Percentiles rank a stretch among this genome's conserved stretches.
Conservation (phyloP, 192 early-diverging fungal genomes). For the Mortierella alpina region DNA sequence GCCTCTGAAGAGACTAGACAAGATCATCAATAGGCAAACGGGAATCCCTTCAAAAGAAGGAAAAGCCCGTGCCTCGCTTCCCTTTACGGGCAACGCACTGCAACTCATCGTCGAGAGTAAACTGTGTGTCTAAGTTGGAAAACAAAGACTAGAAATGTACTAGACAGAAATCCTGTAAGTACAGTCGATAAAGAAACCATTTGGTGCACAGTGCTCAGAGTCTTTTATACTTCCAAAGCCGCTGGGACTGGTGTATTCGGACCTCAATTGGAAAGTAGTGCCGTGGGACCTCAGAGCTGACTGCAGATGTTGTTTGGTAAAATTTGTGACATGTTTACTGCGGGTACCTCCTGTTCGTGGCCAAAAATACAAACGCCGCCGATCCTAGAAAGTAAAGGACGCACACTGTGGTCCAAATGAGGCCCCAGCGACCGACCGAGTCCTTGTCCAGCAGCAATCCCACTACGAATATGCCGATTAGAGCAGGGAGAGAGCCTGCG, state of each 20-base stretch:
- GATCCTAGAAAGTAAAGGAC: conserved; percentile 37
- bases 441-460: conserved; percentile 36
- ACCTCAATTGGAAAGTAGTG: background rate
- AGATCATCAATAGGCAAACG: conserved; percentile 53
- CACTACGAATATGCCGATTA: conserved; percentile 42
- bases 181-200: conserved; percentile 43
- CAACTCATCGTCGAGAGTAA: conserved; percentile 58
- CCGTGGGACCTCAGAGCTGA: background rate
- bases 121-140: conserved; percentile 58
- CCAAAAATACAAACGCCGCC: conserved; percentile 23
- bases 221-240: conserved; percentile 9
- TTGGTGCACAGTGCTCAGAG: background rate
- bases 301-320: no score
- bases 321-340: no score
- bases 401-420: conserved; percentile 41
- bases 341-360: conserved; percentile 15
- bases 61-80: conserved; percentile 45
- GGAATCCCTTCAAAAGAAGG: conserved; percentile 13
- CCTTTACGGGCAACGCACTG: conserved; percentile 56
- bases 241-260: conserved; percentile 5
- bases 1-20: conserved; percentile 32
- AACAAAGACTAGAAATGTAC: conserved; percentile 56
- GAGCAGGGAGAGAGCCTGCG: conserved; percentile 43
- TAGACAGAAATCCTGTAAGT: conserved; percentile 58
- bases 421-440: conserved; percentile 27